These are phyloP conservation scores for Fusarium globosum DNA, from an alignment of 2,329 filamentous ascomycete species.

Conservation along the genomic window DNA sequence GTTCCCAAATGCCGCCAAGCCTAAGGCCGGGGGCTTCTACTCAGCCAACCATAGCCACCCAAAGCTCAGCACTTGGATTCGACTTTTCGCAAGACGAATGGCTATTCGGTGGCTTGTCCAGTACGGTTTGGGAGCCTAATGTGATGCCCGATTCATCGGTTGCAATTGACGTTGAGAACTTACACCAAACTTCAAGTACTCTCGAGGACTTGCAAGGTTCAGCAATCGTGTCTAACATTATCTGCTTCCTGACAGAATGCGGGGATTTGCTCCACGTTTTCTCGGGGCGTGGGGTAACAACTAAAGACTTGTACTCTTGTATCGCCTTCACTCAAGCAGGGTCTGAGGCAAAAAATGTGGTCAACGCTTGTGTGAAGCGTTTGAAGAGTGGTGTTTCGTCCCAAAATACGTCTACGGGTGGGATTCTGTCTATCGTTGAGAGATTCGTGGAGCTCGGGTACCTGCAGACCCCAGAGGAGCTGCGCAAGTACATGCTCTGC, in stretches of 20 bases:
- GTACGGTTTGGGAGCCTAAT: accelerated
- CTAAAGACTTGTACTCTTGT: not conserved
- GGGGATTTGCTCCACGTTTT: not conserved
- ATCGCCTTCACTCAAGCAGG: not conserved
- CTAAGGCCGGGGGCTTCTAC: no score
- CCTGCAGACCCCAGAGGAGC: not conserved
- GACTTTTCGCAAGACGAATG: accelerated
- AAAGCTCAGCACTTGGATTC: accelerated
- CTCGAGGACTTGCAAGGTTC: accelerated
- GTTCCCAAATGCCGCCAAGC: no score
- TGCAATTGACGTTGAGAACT: accelerated
- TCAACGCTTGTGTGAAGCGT: not conserved
- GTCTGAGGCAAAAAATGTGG: not conserved
- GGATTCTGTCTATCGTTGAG: accelerated
- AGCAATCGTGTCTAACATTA: not conserved
- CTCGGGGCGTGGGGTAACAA: not conserved
- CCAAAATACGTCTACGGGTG: accelerated
- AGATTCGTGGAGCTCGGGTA: not conserved
- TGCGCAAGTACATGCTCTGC: not conserved
- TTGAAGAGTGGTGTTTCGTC: accelerated
- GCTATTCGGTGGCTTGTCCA: accelerated
- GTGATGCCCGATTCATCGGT: accelerated
- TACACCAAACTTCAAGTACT: accelerated
- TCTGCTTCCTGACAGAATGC: not conserved
- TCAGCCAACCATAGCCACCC: no score